phyloP scores from a whole-genome alignment of 164 flowering plant genomes.

The Litsea cubeba region DNA sequence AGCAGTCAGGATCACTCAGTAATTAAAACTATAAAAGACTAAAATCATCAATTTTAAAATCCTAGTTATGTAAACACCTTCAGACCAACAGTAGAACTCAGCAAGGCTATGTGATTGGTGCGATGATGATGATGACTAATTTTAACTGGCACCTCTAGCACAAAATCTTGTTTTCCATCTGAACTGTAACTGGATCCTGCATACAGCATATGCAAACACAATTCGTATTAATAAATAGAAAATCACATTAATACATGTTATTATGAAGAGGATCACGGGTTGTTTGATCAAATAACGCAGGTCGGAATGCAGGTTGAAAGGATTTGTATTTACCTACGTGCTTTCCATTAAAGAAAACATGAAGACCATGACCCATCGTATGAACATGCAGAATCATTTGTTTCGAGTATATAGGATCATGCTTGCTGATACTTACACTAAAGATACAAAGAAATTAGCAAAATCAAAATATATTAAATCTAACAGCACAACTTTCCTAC shows the following conservation, averaged over 20 bases:
- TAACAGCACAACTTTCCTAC: not conserved
- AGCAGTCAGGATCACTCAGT: not conserved
- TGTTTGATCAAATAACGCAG: not conserved
- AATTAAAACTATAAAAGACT: too few species aligned
- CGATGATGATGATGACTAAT: slow-evolving; percentile 11
- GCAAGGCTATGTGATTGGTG: slow-evolving; percentile 49
- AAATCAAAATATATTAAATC: not conserved
- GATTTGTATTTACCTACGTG: slow-evolving; percentile 31
- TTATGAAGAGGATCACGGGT: not conserved
- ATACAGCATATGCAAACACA: not conserved
- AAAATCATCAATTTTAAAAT: not conserved
- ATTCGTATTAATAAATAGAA: not conserved
- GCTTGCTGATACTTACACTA: slow-evolving; percentile 27
- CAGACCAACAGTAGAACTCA: slow-evolving; percentile 56
- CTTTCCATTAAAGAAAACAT: slow-evolving; percentile 55
- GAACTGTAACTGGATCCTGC: slow-evolving; percentile 43
- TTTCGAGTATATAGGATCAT: slow-evolving; percentile 30
- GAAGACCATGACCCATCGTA: slow-evolving; percentile 54
- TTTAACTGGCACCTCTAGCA: slow-evolving; percentile 29
- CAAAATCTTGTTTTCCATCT: slow-evolving; percentile 6
- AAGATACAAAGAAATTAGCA: not conserved
- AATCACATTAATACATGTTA: not conserved
- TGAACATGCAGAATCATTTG: slow-evolving; percentile 46
- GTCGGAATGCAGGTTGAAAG: not conserved
- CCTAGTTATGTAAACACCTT: slow-evolving; percentile 22